Percentiles rank a stretch among this genome's conserved stretches.
Evolutionary conservation across 805 yeast species (phyloP).

Genomic region (Hermanozyma aechmeae): DNA sequence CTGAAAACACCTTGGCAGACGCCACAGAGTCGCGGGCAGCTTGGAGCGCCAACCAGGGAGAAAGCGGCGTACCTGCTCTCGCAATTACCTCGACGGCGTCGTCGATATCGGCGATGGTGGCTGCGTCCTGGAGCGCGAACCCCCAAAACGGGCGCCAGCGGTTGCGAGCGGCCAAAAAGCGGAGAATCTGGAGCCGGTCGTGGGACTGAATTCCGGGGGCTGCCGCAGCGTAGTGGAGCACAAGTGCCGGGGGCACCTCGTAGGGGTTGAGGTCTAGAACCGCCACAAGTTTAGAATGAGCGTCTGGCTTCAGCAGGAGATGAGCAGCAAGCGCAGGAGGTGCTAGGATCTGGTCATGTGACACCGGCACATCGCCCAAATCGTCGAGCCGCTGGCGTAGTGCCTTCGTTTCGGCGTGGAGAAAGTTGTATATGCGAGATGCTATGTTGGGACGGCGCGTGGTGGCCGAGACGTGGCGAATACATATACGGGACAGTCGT

Average conservation of each 20-base stretch:
- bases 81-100: slow-evolving; percentile 23
- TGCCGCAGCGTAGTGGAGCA: slow-evolving; percentile 8
- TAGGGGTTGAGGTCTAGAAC: slow-evolving; percentile 23
- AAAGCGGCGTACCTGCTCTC: slow-evolving; percentile 12
- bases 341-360: too few species aligned
- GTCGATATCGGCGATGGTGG: slow-evolving; percentile 27
- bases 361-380: too few species aligned
- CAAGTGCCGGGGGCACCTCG: slow-evolving; percentile 19
- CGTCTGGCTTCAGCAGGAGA: background rate
- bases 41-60: slow-evolving; percentile 16
- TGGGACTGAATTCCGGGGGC: slow-evolving; percentile 3
- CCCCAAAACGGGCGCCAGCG: slow-evolving; percentile 23
- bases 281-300: slow-evolving; percentile 10
- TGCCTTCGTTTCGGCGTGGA: too few species aligned
- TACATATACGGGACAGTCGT: too few species aligned
- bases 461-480: too few species aligned
- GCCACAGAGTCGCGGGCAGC: slow-evolving; percentile 9
- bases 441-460: too few species aligned
- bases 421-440: too few species aligned
- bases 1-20: slow-evolving; percentile 7
- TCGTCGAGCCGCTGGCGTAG: too few species aligned
- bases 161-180: slow-evolving; percentile 21
- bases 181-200: slow-evolving; percentile 12
- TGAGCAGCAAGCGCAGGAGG: slow-evolving; percentile 1
- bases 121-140: slow-evolving; percentile 14